Evolutionary conservation across 129 eudicot genomes (phyloP).

Genomic region (Flaveria ramosissima): DNA sequence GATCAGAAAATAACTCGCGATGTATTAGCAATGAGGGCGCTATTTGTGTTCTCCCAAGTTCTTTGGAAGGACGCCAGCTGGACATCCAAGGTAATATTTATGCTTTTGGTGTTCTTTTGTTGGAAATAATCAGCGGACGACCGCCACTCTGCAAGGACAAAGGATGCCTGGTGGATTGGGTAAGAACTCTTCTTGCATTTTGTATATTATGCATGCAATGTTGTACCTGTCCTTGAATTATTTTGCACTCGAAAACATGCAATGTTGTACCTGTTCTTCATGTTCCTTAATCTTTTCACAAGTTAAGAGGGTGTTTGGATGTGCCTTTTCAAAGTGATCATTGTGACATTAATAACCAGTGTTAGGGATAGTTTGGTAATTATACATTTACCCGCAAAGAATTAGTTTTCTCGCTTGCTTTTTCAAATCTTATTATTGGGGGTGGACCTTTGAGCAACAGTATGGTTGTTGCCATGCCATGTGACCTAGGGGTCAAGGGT

Average conservation of each 20-base stretch:
- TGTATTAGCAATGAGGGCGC: conserved; percentile 73
- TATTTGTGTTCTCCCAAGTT: conserved; percentile 73
- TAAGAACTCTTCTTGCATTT: conserved; percentile 39
- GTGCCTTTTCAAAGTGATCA: neutral
- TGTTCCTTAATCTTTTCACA: neutral
- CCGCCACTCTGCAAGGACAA: conserved; percentile 76
- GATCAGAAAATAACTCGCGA: conserved; percentile 84
- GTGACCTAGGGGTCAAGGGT: too few relatives aligned
- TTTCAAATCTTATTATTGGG: neutral
- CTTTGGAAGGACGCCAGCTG: conserved; percentile 64
- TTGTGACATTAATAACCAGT: neutral
- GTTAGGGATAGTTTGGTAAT: neutral
- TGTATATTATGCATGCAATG: conserved; percentile 13
- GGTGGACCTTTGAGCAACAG: too few relatives aligned
- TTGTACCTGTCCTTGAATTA: conserved; percentile 18
- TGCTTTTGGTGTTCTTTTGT: conserved; percentile 81
- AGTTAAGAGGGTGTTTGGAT: conserved; percentile 9
- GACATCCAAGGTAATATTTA: conserved; percentile 80
- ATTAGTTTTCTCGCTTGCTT: neutral
- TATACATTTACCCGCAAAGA: neutral
- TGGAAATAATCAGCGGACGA: conserved; percentile 89
- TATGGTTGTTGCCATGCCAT: too few relatives aligned
- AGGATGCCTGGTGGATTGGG: conserved; percentile 96
- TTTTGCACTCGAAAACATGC: neutral
- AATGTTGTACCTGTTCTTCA: conserved; percentile 21